Conservation (phyloP, 139 green algal species). For the Volvox reticuliferus region DNA sequence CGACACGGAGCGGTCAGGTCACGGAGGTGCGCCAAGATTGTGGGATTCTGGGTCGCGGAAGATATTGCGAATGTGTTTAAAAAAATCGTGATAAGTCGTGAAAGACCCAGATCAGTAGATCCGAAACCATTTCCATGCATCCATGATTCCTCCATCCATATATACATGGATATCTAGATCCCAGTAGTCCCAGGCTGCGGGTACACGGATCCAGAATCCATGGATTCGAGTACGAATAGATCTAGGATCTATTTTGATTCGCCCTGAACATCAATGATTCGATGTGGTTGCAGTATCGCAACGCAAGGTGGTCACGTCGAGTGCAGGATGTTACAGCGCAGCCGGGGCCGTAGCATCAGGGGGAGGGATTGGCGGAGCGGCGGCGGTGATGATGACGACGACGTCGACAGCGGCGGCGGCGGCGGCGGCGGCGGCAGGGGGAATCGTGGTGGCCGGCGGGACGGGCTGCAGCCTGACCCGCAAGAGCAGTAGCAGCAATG, state of each 20-base stretch:
- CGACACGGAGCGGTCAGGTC: neutral
- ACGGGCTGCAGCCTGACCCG: neutral
- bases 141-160: too few relatives aligned
- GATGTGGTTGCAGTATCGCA: neutral
- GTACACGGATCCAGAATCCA: too few relatives aligned
- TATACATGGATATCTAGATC: too few relatives aligned
- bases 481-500: slow-evolving; percentile 1
- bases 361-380: neutral
- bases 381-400: too few relatives aligned
- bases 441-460: neutral
- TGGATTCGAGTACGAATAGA: too few relatives aligned
- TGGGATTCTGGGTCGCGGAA: too few relatives aligned
- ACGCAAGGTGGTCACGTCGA: neutral
- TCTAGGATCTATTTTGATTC: too few relatives aligned
- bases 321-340: neutral
- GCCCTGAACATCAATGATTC: neutral
- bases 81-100: too few relatives aligned
- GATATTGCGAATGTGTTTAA: too few relatives aligned
- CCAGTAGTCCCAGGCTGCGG: too few relatives aligned
- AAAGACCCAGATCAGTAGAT: too few relatives aligned
- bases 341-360: neutral
- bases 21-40: neutral
- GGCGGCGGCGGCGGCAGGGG: neutral
- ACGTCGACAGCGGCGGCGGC: neutral
- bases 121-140: too few relatives aligned